Conservation (phyloP, 441 rosid genomes). For the Pelargonium exstipulatum region DNA sequence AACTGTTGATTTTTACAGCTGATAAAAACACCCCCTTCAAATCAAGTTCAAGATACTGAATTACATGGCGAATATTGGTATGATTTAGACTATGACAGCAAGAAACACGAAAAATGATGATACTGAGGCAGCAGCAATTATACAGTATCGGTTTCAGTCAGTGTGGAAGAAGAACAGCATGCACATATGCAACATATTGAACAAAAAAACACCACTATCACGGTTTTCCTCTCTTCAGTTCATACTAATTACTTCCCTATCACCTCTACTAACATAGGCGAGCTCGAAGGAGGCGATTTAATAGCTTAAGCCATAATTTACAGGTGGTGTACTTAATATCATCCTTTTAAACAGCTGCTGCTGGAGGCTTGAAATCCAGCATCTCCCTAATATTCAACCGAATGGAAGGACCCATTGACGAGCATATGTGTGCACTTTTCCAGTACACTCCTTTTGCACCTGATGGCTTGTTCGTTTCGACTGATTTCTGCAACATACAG, state of each 20-base stretch:
- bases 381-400: conserved; percentile 77
- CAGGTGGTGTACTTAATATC: conserved; percentile 23
- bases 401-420: conserved; percentile 97
- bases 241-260: background rate
- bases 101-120: background rate
- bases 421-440: conserved; percentile 85
- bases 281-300: conserved; percentile 17
- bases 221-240: conserved; percentile 2
- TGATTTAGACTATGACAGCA: background rate
- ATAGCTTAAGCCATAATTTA: conserved; percentile 30
- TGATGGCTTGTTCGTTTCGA: conserved; percentile 87
- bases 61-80: too few species aligned
- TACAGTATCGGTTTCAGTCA: background rate
- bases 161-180: background rate
- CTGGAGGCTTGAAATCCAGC: conserved; percentile 69
- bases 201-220: background rate
- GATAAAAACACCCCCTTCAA: too few species aligned
- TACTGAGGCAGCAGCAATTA: background rate
- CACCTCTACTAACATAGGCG: conserved; percentile 13
- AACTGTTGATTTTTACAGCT: too few species aligned
- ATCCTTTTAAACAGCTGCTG: conserved; percentile 28
- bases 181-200: background rate
- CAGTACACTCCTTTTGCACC: conserved; percentile 98
- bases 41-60: too few species aligned
- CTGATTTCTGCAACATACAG: conserved; percentile 59